phyloP scores from a whole-genome alignment of 1,284 basidiomycete species.

The Meripilus lineatus region DNA sequence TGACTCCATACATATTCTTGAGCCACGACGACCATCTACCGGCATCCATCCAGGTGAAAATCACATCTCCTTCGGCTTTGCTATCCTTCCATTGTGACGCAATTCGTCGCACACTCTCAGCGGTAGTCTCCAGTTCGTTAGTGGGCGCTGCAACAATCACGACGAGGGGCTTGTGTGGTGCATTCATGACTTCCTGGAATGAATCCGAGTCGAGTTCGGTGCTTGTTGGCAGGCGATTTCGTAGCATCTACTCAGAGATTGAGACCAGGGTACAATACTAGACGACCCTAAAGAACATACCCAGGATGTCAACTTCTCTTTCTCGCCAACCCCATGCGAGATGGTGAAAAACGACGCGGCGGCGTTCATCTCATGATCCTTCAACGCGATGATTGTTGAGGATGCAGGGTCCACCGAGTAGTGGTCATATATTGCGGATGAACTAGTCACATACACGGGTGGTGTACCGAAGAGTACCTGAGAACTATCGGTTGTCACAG shows the following conservation, averaged over 20 bases:
- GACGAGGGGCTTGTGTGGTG: conserved; percentile 66
- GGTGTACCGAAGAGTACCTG: conserved; percentile 66
- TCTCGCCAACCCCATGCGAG: conserved; percentile 8
- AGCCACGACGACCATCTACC: conserved; percentile 81
- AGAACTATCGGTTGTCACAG: no score
- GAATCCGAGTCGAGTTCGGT: conserved; percentile 69
- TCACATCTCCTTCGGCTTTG: conserved; percentile 49
- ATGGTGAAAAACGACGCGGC: conserved; percentile 21
- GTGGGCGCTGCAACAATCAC: conserved; percentile 58
- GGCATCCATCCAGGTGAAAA: conserved; percentile 85
- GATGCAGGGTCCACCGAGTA: conserved; percentile 45
- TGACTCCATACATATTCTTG: conserved; percentile 80
- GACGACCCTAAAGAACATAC: conserved; percentile 11
- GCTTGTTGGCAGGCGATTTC: conserved; percentile 66
- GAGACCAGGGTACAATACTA: not conserved
- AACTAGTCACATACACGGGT: conserved; percentile 55
- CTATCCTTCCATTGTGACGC: conserved; percentile 61
- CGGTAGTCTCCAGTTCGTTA: conserved; percentile 36
- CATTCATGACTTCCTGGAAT: conserved; percentile 81
- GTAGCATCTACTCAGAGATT: conserved; percentile 17
- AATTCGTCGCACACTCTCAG: conserved; percentile 46
- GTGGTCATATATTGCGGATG: conserved; percentile 41
- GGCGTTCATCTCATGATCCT: conserved; percentile 49
- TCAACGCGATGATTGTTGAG: conserved; percentile 69
- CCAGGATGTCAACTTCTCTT: conserved; percentile 19